Evolutionary conservation across 805 yeast species (phyloP).

Genomic region (Saturnispora gosingensis): DNA sequence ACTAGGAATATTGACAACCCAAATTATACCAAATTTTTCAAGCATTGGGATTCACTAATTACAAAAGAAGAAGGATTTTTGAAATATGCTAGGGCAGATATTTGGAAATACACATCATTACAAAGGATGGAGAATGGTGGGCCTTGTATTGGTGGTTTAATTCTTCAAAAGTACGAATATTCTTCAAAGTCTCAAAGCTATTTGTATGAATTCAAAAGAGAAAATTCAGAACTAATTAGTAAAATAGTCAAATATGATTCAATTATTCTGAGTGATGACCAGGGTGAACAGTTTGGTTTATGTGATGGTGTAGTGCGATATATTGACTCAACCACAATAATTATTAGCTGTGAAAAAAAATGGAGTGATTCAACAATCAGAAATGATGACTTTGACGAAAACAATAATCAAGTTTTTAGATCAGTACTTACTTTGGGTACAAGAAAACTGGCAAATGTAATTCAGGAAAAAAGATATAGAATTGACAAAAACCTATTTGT

Average conservation of each 20-base stretch:
- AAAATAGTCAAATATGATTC: constrained; percentile 53
- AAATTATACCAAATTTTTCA: constrained; percentile 45
- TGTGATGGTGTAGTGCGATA: constrained; percentile 50
- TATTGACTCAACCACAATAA: constrained; percentile 35
- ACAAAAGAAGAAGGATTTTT: constrained; percentile 63
- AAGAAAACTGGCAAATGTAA: not conserved
- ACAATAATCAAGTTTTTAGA: constrained; percentile 40
- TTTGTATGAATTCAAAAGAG: constrained; percentile 42
- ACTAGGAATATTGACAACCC: constrained; percentile 37
- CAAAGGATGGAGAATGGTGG: constrained; percentile 58
- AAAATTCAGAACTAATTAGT: constrained; percentile 22
- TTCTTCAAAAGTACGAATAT: constrained; percentile 27
- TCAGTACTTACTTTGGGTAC: constrained; percentile 31
- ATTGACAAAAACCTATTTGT: constrained; percentile 75
- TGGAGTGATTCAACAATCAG: constrained; percentile 33
- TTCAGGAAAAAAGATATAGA: constrained; percentile 35
- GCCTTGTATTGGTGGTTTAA: constrained; percentile 44
- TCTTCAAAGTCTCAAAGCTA: constrained; percentile 20
- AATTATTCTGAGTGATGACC: constrained; percentile 64
- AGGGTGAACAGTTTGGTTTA: constrained; percentile 52
- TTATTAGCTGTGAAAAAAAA: constrained; percentile 45
- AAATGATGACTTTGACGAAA: constrained; percentile 33
- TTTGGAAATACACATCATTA: constrained; percentile 55
- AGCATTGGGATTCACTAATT: constrained; percentile 65
- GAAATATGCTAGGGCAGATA: constrained; percentile 43